Evolutionary conservation across 352 stramenopile species (phyloP).

Genomic region (Pythium oligandrum): DNA sequence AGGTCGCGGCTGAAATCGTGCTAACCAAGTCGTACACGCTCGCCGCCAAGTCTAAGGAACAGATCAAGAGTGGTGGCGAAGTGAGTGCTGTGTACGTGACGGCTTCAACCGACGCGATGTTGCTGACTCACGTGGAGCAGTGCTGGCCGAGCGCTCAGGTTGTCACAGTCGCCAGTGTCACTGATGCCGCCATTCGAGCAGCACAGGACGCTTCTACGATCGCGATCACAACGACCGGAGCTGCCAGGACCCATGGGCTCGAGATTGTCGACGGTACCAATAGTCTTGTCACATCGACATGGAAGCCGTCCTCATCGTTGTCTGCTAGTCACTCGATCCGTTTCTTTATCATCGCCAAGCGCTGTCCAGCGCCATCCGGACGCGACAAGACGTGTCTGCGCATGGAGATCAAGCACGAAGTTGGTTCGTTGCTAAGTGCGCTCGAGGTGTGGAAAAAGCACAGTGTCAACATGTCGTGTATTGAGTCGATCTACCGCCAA

Average conservation of each 20-base stretch:
- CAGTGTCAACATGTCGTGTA: slow-evolving; percentile 74
- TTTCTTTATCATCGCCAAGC: slow-evolving; percentile 73
- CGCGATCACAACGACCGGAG: slow-evolving; percentile 49
- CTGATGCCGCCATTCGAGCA: slow-evolving; percentile 31
- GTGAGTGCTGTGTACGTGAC: slow-evolving; percentile 59
- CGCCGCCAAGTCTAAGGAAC: slow-evolving; percentile 43
- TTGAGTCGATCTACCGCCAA: slow-evolving; percentile 84
- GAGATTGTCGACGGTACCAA: slow-evolving; percentile 50
- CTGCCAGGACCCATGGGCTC: slow-evolving; percentile 33
- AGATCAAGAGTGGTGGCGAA: slow-evolving; percentile 34
- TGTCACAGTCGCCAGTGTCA: slow-evolving; percentile 60
- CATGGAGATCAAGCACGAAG: slow-evolving; percentile 85
- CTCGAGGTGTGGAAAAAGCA: slow-evolving; percentile 82
- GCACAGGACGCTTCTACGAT: slow-evolving; percentile 32
- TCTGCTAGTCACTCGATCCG: slow-evolving; percentile 49
- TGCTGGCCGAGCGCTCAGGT: slow-evolving; percentile 67
- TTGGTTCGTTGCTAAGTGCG: slow-evolving; percentile 74
- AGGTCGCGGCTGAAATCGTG: slow-evolving; percentile 74
- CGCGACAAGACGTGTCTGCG: slow-evolving; percentile 82
- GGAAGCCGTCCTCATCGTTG: slow-evolving; percentile 18
- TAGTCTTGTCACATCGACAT: slow-evolving; percentile 38
- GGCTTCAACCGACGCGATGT: slow-evolving; percentile 39
- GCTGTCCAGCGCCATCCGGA: slow-evolving; percentile 53
- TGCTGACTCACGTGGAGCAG: slow-evolving; percentile 61
- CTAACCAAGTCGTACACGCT: slow-evolving; percentile 69